Base-by-base conservation (phyloP, 495 filamentous ascomycete genomes). In the Penicillium canescens region DNA sequence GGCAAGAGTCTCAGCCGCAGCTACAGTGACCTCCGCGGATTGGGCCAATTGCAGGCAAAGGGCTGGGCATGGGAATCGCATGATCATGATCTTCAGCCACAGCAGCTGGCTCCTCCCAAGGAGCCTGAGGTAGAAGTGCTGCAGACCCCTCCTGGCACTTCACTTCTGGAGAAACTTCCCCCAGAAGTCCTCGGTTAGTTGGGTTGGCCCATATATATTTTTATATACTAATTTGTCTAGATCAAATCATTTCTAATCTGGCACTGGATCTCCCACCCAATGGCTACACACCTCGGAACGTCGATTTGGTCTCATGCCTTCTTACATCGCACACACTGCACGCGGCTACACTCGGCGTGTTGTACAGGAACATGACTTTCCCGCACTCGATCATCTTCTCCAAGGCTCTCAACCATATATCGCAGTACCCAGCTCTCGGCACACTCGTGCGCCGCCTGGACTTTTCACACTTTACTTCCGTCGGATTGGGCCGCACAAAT, bases 381-480 rank as follows among this genome's bases (percentile, higher is more conserved):
- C 91, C 91, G 5, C 91, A 93, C 72, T 94, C 91, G 12, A 70
- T 85, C 40, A 90, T 93, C 66, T 96, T 92, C 72, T 86, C 84
- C 60, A 96, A 96, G 71, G 91, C 92, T 54, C 81, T 92, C 28
- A 73, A 78, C 50, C 89, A 90, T 61, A 72, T 94, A 60, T 70
- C 78, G 13, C 76, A 80, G 43, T 83, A 92, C 65, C 85, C 84
- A 11, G 80, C 84, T 11, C 77, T 92, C 45, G 90, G 91, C 14
- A 88, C 86, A 31, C 83, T 94, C 47, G 89, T 94, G 34, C 83
- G 87, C 45, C 86, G 91, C 37, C 73, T 94, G 24, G 91, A 96
- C 71, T 92, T 96, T 68, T 91, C 89, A 39, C 89, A 92, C 75
- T 93, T 92, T 71, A 94, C 90, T 63, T 90, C 90, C 6, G 81